Percentiles rank a stretch among this genome's conserved stretches.
phyloP scores from a whole-genome alignment of 83 land plant species.

The Picea engelmannii region DNA sequence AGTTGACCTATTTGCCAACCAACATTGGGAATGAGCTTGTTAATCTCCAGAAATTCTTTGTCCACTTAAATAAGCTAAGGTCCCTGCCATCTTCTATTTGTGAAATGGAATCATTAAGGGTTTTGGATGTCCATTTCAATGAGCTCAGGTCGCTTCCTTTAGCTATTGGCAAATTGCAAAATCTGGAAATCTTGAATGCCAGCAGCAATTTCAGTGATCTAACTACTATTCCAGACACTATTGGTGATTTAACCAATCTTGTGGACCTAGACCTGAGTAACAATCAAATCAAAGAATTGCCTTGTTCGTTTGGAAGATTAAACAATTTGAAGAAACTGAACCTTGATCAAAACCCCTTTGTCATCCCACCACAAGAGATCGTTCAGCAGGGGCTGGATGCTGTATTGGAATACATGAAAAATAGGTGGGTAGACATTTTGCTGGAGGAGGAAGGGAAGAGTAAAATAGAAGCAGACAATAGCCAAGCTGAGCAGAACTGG shows the following conservation, averaged over 20 bases:
- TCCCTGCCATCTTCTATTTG: conserved; percentile 76
- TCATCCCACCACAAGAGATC: conserved; percentile 68
- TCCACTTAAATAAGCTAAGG: conserved; percentile 73
- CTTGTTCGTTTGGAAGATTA: conserved; percentile 68
- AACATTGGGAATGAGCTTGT: conserved; percentile 59
- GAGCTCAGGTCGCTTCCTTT: conserved; percentile 72
- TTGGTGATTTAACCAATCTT: conserved; percentile 73
- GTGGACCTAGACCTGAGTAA: conserved; percentile 80
- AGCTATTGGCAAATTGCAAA: conserved; percentile 68
- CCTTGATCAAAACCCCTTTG: conserved; percentile 82
- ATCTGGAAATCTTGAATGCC: conserved; percentile 69
- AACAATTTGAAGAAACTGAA: conserved; percentile 61
- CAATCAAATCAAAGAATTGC: conserved; percentile 88
- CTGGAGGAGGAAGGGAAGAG: conserved; percentile 36
- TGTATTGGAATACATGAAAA: conserved; percentile 58
- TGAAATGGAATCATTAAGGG: conserved; percentile 63
- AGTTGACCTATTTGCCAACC: conserved; percentile 65
- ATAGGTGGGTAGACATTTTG: conserved; percentile 54
- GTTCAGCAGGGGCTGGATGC: conserved; percentile 67
- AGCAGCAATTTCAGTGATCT: conserved; percentile 88
- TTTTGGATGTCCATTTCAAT: conserved; percentile 83
- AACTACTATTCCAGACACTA: conserved; percentile 59
- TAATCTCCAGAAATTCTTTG: conserved; percentile 55
- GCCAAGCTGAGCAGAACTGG: conserved; percentile 35
- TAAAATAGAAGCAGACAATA: conserved; percentile 23